These are phyloP conservation scores for Bacterosira constricta DNA, from an alignment of 108 stramenopile species.

Conservation along the genomic window DNA sequence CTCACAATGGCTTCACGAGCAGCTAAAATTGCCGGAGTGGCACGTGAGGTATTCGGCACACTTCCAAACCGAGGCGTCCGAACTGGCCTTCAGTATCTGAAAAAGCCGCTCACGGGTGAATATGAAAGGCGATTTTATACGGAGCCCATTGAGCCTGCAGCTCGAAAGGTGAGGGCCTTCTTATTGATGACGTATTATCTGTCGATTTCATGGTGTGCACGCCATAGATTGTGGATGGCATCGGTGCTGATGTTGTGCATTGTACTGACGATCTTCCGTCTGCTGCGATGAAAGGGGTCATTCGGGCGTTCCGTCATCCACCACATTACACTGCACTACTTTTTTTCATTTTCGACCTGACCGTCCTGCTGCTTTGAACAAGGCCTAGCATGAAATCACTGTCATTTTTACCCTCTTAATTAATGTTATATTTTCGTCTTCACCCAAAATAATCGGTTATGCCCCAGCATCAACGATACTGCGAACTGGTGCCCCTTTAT, in stretches of 20 bases:
- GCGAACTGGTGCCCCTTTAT: constrained; percentile 45
- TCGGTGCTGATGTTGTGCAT: no score
- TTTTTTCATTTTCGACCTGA: background rate
- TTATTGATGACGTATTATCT: background rate
- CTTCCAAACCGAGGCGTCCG: constrained; percentile 64
- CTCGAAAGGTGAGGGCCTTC: constrained; percentile 73
- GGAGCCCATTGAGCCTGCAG: constrained; percentile 70
- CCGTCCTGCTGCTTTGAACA: no score
- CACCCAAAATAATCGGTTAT: no score
- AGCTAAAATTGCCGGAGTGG: constrained; percentile 50
- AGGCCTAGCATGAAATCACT: background rate
- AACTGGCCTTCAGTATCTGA: constrained; percentile 64
- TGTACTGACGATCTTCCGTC: no score
- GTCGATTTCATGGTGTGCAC: background rate
- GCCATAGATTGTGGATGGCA: background rate
- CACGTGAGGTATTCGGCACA: constrained; percentile 78
- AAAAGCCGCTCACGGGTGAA: constrained; percentile 62
- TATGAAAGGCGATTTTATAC: constrained; percentile 77
- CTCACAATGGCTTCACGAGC: constrained; percentile 48
- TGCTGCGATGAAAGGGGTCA: no score
- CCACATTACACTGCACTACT: background rate
- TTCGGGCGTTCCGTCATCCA: no score
- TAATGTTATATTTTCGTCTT: background rate
- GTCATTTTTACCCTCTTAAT: background rate
- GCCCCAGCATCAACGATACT: constrained; percentile 7